These are phyloP conservation scores for Naganishia onofrii DNA, from an alignment of 768 basidiomycete species.

Conservation along the genomic window DNA sequence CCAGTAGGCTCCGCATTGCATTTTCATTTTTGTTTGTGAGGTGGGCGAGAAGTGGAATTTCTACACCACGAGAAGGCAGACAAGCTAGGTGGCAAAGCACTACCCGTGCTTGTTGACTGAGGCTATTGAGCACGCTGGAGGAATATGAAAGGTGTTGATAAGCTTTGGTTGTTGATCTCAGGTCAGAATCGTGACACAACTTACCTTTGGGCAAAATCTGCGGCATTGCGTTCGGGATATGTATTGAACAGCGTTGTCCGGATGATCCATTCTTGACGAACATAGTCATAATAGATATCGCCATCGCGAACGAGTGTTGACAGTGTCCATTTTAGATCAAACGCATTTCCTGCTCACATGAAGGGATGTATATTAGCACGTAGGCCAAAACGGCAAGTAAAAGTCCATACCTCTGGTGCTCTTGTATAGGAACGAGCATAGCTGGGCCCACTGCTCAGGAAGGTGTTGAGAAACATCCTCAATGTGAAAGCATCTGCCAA, in stretches of 20 bases:
- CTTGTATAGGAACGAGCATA: conserved; percentile 33
- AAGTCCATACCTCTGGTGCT: conserved; percentile 34
- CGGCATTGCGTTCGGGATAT: conserved; percentile 18
- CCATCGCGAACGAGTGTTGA: conserved; percentile 19
- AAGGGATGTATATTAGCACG: not conserved
- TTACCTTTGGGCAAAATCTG: conserved; percentile 24
- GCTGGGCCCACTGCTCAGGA: conserved; percentile 14
- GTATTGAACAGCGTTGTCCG: not conserved
- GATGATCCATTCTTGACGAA: conserved; percentile 21
- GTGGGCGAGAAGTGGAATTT: conserved; percentile 7
- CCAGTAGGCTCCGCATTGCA: not conserved
- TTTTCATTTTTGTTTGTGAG: not conserved
- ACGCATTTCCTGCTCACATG: conserved; percentile 22
- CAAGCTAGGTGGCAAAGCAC: conserved; percentile 32
- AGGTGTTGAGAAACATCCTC: conserved; percentile 9
- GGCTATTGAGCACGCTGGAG: conserved; percentile 14
- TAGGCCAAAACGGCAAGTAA: no score
- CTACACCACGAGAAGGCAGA: conserved; percentile 38
- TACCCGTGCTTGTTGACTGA: not conserved
- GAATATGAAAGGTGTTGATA: not conserved
- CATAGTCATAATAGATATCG: conserved; percentile 24
- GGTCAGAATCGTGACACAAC: not conserved
- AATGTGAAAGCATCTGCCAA: conserved; percentile 22
- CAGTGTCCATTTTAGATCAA: conserved; percentile 28
- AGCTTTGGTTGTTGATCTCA: no score